These are phyloP conservation scores for Corynespora cassiicola DNA, from an alignment of 2,329 filamentous ascomycete species.

Conservation along the genomic window DNA sequence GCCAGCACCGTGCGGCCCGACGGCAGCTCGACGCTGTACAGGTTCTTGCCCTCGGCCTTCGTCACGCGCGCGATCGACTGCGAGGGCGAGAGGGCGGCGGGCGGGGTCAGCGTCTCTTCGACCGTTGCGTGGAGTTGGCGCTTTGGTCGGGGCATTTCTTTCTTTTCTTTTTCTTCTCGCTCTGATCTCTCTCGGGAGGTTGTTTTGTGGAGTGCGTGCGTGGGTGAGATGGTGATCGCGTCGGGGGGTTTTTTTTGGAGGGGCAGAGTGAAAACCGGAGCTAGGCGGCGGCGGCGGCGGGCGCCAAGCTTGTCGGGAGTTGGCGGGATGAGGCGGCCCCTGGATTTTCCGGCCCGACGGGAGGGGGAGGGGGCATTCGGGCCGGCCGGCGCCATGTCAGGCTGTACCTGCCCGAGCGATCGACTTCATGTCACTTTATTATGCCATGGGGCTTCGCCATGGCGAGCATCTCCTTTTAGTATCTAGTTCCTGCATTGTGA, in stretches of 20 bases:
- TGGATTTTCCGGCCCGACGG: too few relatives aligned
- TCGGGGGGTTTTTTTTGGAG: conserved; percentile 12
- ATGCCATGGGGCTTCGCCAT: too few relatives aligned
- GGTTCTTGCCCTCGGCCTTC: conserved; percentile 85
- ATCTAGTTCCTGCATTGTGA: too few relatives aligned
- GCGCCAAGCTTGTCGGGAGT: too few relatives aligned
- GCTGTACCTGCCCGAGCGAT: too few relatives aligned
- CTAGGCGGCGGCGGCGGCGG: conserved; percentile 5
- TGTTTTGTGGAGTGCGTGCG: conserved; percentile 1
- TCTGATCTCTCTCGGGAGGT: background rate
- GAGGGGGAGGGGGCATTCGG: too few relatives aligned
- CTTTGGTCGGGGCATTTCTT: conserved; percentile 77
- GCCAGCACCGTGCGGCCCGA: conserved; percentile 69
- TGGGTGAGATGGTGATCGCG: too few relatives aligned
- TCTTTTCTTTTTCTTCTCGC: background rate
- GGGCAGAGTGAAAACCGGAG: conserved; percentile 1
- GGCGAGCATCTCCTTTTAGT: too few relatives aligned
- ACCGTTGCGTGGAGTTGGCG: conserved; percentile 79
- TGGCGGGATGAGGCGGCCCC: too few relatives aligned
- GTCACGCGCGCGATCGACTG: conserved; percentile 77
- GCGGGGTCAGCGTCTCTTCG: conserved; percentile 70
- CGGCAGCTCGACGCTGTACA: conserved; percentile 81
- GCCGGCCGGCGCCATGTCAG: too few relatives aligned
- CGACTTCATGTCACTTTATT: too few relatives aligned
- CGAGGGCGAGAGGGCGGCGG: conserved; percentile 58